Evolutionary conservation across 1,284 basidiomycete species (phyloP).

Genomic region (Bjerkandera adusta): DNA sequence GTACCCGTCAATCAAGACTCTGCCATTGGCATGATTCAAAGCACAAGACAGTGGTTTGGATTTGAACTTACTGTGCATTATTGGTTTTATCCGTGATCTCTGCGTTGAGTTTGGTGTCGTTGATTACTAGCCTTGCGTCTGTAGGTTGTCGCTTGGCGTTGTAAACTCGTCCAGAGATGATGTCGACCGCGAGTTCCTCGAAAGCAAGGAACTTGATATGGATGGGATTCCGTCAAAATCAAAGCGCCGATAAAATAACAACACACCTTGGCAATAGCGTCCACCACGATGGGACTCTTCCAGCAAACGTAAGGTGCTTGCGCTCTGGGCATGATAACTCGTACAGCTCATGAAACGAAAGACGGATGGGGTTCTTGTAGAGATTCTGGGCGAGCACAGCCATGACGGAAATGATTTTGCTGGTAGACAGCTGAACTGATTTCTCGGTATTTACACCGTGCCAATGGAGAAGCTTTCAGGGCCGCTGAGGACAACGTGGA

Average conservation of each 20-base stretch:
- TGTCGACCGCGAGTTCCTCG: constrained; percentile 1
- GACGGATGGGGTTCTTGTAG: too few relatives aligned
- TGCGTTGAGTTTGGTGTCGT: constrained; percentile 38
- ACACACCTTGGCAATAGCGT: not conserved
- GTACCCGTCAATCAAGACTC: constrained; percentile 29
- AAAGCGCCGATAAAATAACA: not conserved
- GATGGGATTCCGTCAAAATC: too few relatives aligned
- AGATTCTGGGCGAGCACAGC: too few relatives aligned
- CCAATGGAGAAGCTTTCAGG: too few relatives aligned
- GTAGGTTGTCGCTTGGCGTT: constrained; percentile 56
- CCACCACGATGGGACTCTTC: not conserved
- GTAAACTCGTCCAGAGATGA: constrained; percentile 33
- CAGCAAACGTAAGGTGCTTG: not conserved
- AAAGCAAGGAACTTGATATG: not conserved
- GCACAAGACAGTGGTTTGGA: constrained; percentile 18
- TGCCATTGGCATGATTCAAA: not conserved
- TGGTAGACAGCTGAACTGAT: too few relatives aligned
- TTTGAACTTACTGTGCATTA: constrained; percentile 51
- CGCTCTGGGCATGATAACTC: too few relatives aligned
- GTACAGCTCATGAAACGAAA: too few relatives aligned
- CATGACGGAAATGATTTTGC: too few relatives aligned
- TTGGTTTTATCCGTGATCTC: constrained; percentile 46
- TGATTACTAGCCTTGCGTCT: constrained; percentile 54
- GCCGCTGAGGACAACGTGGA: too few relatives aligned
- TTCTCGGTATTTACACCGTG: too few relatives aligned